These are phyloP conservation scores for Teunomyces stri DNA, from an alignment of 805 yeast genomes.

Conservation along the genomic window DNA sequence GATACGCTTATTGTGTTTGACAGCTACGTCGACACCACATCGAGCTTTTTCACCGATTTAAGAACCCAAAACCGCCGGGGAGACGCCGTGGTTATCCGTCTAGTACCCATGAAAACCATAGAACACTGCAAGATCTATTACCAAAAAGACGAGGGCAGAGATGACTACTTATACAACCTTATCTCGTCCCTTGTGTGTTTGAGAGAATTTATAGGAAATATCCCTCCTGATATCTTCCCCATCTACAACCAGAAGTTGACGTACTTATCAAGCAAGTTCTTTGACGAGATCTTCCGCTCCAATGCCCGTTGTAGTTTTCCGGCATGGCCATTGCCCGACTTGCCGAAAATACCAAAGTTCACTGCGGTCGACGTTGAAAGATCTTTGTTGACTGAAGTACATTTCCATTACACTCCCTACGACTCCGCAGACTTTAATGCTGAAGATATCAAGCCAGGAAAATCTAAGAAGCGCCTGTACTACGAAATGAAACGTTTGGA, in stretches of 20 bases:
- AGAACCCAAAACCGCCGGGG: slow-evolving; percentile 26
- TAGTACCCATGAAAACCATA: slow-evolving; percentile 75
- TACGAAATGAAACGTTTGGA: slow-evolving; percentile 63
- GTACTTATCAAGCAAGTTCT: slow-evolving; percentile 58
- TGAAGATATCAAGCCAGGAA: slow-evolving; percentile 10
- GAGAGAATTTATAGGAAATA: slow-evolving; percentile 74
- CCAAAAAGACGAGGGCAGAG: slow-evolving; percentile 21
- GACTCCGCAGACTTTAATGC: slow-evolving; percentile 43
- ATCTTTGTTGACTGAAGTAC: slow-evolving; percentile 71
- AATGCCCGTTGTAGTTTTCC: slow-evolving; percentile 18
- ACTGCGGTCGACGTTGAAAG: slow-evolving; percentile 75
- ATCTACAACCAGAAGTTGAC: slow-evolving; percentile 64
- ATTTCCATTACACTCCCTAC: slow-evolving; percentile 54
- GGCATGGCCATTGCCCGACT: slow-evolving; percentile 77
- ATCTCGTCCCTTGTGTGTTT: slow-evolving; percentile 82
- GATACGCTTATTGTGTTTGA: slow-evolving; percentile 68
- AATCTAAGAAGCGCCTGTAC: slow-evolving; percentile 32
- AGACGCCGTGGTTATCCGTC: slow-evolving; percentile 57
- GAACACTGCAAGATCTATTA: slow-evolving; percentile 72
- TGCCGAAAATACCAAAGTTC: slow-evolving; percentile 60
- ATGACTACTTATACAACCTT: slow-evolving; percentile 56
- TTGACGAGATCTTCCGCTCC: slow-evolving; percentile 33
- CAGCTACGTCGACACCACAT: slow-evolving; percentile 48
- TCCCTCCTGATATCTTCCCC: slow-evolving; percentile 79
- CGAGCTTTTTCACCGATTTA: slow-evolving; percentile 26